Conservation (phyloP, 2,329 filamentous ascomycete genomes). For the Thermomyces lanuginosus region DNA sequence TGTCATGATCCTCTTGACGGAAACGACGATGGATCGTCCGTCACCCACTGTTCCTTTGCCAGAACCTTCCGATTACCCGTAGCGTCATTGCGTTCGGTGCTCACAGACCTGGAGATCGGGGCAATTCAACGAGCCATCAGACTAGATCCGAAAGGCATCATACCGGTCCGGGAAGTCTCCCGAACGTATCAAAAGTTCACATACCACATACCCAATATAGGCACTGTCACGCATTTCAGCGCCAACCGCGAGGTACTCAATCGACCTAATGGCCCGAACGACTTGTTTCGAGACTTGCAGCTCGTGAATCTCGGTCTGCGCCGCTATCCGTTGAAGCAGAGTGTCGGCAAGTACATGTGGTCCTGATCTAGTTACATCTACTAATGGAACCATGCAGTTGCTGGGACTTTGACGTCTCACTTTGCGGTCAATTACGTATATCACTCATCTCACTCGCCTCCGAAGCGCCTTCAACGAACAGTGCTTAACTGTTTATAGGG, state of each 20-base stretch:
- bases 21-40: no score
- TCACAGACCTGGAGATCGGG: slow-evolving; percentile 17
- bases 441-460: background rate
- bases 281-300: slow-evolving; percentile 41
- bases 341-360: slow-evolving; percentile 17
- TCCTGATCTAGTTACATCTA: background rate
- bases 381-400: slow-evolving; percentile 12
- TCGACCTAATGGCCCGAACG: slow-evolving; percentile 41
- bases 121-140: slow-evolving; percentile 12
- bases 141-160: slow-evolving; percentile 14
- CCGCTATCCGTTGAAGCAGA: slow-evolving; percentile 22
- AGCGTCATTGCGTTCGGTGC: slow-evolving; percentile 17
- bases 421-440: slow-evolving; percentile 35
- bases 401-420: slow-evolving; percentile 27
- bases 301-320: slow-evolving; percentile 29
- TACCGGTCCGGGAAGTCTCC: slow-evolving; percentile 15
- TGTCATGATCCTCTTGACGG: slow-evolving; percentile 26
- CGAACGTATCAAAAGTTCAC: slow-evolving; percentile 19
- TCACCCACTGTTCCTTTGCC: background rate
- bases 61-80: slow-evolving; percentile 21
- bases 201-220: slow-evolving; percentile 19
- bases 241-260: slow-evolving; percentile 38
- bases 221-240: slow-evolving; percentile 40
- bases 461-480: slow-evolving; percentile 4
- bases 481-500: slow-evolving; percentile 21